Base-by-base conservation (phyloP, 768 basidiomycete genomes). In the Kwoniella botswanensis region DNA sequence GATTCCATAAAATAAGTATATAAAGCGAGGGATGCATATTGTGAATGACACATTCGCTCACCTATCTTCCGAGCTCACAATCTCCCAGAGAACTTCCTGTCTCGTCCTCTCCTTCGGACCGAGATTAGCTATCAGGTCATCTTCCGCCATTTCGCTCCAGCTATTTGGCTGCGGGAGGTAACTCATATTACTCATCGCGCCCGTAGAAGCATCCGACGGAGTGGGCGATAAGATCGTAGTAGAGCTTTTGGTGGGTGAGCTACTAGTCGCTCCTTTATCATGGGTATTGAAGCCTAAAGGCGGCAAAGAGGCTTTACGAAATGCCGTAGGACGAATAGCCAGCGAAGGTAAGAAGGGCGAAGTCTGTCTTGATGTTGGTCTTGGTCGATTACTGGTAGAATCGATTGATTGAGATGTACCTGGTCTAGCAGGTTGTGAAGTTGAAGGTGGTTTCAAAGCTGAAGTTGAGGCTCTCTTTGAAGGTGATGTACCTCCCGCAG, bases 61-160 rank as follows among this genome's bases (percentile, higher is more conserved):
- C 93, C 94, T 89, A 83, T 98, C 94, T 85, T 98, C 95, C 75
- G 93, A 94, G 41, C 92, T 91, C 60, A 98, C 94, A 74, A 98
- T 98, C 86, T 98, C 95, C 86, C 93, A 97, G 29, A 98, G 84
- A 6, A 98, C 95, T 85, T 98, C 95, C 84, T 98, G 95, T 63
- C 95, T 88, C 50, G 95, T 97, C 68, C 95, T 89, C 82, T 98
- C 95, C 71, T 93, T 89, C 56, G 93, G 90, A n/a, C 94, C 93
- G 44, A 98, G 86, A 80, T 98, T 93, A 56, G 90, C 90, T 21
- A 98, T 92, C 54, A 98, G 88, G 83, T 98, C 95, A 67, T 93
- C 93, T 82, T 95, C 94, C 11, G 94, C 93, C 73, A 91, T 91
- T 82, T 96, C 93, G 79, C 93, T 95, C 95, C 95, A 98, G 67